Evolutionary conservation across 345 rosid species (phyloP).

Genomic region (Eucalyptus urophylla): DNA sequence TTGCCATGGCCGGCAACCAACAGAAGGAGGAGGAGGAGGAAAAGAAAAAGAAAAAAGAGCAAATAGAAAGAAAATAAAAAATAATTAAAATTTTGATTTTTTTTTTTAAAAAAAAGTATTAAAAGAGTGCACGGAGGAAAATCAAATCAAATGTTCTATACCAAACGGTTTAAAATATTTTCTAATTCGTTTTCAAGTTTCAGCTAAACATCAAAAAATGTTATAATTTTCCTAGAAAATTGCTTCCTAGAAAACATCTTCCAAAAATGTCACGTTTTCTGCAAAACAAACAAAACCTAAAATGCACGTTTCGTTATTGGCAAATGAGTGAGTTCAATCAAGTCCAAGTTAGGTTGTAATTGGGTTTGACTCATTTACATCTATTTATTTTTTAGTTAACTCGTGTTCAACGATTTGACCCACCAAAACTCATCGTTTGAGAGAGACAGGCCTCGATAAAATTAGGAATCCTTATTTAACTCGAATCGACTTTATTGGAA

Average conservation of each 20-base stretch:
- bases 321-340: not conserved
- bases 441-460: fast-evolving
- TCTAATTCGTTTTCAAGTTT: too few relatives aligned
- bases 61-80: too few relatives aligned
- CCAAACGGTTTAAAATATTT: too few relatives aligned
- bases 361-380: not conserved
- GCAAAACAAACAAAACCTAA: not conserved
- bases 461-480: not conserved
- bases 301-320: not conserved
- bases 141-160: too few relatives aligned
- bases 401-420: not conserved
- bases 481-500: not conserved
- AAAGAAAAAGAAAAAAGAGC: too few relatives aligned
- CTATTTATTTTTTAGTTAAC: not conserved
- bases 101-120: fast-evolving
- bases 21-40: fast-evolving
- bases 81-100: too few relatives aligned
- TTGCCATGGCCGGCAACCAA: fast-evolving
- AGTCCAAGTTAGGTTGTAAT: not conserved
- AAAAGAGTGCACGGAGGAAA: too few relatives aligned
- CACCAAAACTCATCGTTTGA: not conserved
- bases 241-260: too few relatives aligned
- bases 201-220: too few relatives aligned
- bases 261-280: too few relatives aligned
- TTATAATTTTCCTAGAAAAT: too few relatives aligned